Evolutionary conservation across 306 rosid genomes (phyloP), one percentile per base, ranked within the genome.

Genomic region (Mucuna pruriens): DNA sequence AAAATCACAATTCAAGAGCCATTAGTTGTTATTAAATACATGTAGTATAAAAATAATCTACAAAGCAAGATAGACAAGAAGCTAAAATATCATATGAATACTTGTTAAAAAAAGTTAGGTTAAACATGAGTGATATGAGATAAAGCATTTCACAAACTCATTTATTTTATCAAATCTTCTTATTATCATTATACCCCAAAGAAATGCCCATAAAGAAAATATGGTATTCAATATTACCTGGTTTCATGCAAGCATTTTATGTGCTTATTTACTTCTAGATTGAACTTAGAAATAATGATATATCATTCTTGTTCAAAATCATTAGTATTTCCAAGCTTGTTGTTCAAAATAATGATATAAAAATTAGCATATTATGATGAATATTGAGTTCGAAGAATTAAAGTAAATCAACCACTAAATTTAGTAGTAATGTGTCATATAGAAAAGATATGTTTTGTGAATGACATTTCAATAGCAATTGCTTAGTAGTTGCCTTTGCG

Each of bases 361-460:
- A 74, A 57, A 6, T 22, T 15, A 48, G n/a, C 71, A 60, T 45
- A 61, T 45, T 29, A 75, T 1, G 42, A 1, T 0, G 33, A 63
- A 63, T 63, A 76, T 39, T 8, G 19, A 11, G 44, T 48, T 44
- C 4, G 16, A 76, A 29, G 33, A 45, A 76, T 44, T 2, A 25
- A 63, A 17, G 58, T 44, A 45, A 62, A 62, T 33, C 48, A 76
- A 25, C 72, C 22, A 29, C 72, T 44, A 57, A 76, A 76, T 31
- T 61, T 76, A 19, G 80, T 6, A 45, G 48, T 75, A 12, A 61
- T 29, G 60, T 62, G 80, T 62, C 45, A 42, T 75, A 57, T 57
- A 17, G n/a, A 9, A 51, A 51, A 51, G 0, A 17, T 25, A 52
- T 40, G 29, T n/a, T n/a, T n/a, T n/a, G n/a, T n/a, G n/a, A 39